Evolutionary conservation across 2,329 filamentous ascomycete species (phyloP), one percentile per base, ranked within the genome.

Genomic region (Paecilomyces sp.): DNA sequence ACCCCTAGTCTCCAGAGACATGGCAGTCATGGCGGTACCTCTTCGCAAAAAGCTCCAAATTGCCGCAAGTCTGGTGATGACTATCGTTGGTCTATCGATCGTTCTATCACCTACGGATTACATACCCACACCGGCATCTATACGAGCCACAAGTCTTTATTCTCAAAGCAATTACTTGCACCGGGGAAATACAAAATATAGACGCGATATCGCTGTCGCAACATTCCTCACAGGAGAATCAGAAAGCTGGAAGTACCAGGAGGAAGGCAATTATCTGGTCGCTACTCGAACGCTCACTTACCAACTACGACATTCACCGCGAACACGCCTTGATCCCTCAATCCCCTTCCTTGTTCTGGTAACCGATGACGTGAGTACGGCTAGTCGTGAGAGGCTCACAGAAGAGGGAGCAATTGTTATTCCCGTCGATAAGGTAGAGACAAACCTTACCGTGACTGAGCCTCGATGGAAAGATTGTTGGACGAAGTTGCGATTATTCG

Each of bases 391-490:
- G 13, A 70, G 67, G 36, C 68, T 80, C 7, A 61, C 63, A 15
- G 60, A 63, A 51, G 76, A 79, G 60, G 77, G 77, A 9, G 77
- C 76, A 9, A 72, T 63, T 1, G 71, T 80, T 25, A 64, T 75
- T 24, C 69, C 71, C 57, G 69, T 75, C 5, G 67, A 74, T 12
- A 71, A 73, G 53, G 67, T 78, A 2, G 68, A 69, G 31, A 72
- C 73, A 0, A 71, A 71, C 5, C 69, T 75, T 5, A 65, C 68
- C 2, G 30, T 54, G 24, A 18, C 13, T 4, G 52, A 54, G 52
- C 22, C 52, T 28, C 68, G 77, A 50, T 80, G 75, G 74, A 73
- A 74, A 36, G 75, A 80, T 59, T 71, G 75, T 59, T 77, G 79
- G 63, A 75, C 72, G 24, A 80, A 80, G 65, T 70, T 80, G 15